Base-by-base conservation (phyloP, 805 yeast species). In the Metschnikowia drakensbergensis region DNA sequence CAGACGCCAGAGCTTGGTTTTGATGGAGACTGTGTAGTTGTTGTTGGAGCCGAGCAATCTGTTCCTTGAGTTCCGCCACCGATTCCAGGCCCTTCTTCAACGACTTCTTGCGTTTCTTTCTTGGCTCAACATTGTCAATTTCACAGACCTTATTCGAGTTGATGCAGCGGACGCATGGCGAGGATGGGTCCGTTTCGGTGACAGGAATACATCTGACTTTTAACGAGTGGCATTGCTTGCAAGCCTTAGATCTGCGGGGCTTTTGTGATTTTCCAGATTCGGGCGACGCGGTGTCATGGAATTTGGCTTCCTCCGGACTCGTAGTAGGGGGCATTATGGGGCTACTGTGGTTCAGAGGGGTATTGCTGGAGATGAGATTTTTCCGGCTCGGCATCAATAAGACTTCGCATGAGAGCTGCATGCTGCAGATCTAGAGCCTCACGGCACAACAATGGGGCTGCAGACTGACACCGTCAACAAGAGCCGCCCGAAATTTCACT, bases 141-240 rank as follows among this genome's bases (percentile, higher is more conserved):
- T 81, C 83, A 67, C 97, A 90, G 31, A 64, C 65, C 53, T 82
- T 74, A 36, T 77, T 75, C 28, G 84, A 74, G 61, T 82, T 86
- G 25, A 78, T 53, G 60, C 97, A 90, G 37, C 97, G 74, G 9
- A 77, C 67, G 66, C 97, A 90, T 0, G 91, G 81, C 3, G 85
- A 82, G 2, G 72, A 64, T 7, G 83, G 82, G 49, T 83, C 78
- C 29, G 71, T 58, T 36, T 72, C 64, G 59, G 83, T 83, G 1
- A 84, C 72, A 0, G 96, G 94, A 6, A 85, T 81, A 65, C 97
- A 90, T 57, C 85, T 82, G 31, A 90, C 96, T 61, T 90, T 90
- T 44, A 88, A 74, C 0, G 86, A 64, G 58, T 92, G 96, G 61
- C 97, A 90, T n/a, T 80, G 71, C 54, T 77, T 80, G 62, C 88